phyloP scores from a whole-genome alignment of 2,329 filamentous ascomycete species.

The Cercospora sesami region DNA sequence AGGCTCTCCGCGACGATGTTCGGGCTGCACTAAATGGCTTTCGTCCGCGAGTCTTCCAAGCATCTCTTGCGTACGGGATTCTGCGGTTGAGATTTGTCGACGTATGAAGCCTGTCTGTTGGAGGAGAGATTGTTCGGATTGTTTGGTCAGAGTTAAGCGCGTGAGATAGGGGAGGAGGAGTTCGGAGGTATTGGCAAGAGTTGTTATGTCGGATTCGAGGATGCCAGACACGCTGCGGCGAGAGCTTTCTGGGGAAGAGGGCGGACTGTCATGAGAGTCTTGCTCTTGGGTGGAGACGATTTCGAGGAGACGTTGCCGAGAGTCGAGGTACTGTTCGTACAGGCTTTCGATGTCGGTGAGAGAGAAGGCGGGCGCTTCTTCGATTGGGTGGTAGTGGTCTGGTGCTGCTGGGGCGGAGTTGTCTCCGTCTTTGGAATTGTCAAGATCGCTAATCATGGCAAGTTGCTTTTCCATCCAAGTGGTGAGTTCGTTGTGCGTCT shows the following conservation, averaged over 20 bases:
- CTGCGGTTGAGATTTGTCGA: constrained; percentile 31
- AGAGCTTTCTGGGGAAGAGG: constrained; percentile 12
- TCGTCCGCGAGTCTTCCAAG: constrained; percentile 38
- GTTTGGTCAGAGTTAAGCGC: constrained; percentile 24
- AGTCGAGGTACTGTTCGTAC: constrained; percentile 35
- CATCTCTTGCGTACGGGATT: constrained; percentile 31
- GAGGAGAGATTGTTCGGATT: constrained; percentile 30
- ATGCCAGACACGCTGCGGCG: constrained; percentile 10
- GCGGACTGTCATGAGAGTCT: constrained; percentile 8
- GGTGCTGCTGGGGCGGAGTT: constrained; percentile 7
- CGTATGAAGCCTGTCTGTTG: constrained; percentile 34
- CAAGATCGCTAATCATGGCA: constrained; percentile 33
- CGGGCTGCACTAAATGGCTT: constrained; percentile 38
- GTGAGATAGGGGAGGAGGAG: constrained; percentile 33
- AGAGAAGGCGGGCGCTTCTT: constrained; percentile 1
- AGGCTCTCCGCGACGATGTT: constrained; percentile 23
- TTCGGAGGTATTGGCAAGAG: constrained; percentile 20
- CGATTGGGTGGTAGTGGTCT: not conserved
- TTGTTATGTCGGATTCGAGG: constrained; percentile 9
- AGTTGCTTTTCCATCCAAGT: constrained; percentile 39
- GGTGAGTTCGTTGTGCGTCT: constrained; percentile 36
- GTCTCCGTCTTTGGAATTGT: constrained; percentile 20
- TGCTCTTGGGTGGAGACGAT: constrained; percentile 24
- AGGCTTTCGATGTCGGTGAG: constrained; percentile 29
- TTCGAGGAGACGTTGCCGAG: constrained; percentile 29